Evolutionary conservation across 441 rosid species (phyloP), one percentile per base, ranked within the genome.

Genomic region (Pelargonium citronellum): DNA sequence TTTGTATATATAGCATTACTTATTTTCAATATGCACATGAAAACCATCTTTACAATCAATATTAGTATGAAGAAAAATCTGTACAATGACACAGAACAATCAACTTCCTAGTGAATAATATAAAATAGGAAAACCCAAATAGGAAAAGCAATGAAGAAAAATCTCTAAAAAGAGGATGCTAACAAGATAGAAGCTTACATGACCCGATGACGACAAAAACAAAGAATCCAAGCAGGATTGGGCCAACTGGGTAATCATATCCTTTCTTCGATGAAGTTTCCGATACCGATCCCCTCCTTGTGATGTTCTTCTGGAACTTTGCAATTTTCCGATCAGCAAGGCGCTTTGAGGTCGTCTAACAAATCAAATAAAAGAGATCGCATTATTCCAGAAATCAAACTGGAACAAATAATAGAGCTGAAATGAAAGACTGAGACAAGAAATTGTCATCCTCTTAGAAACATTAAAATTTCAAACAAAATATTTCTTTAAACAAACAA

Each of bases 171-270:
- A 12, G 24, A 44, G 4, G 12, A 24, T 0, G 69, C 1, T 12
- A 68, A 49, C 11, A 41, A 7, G 53, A 43, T 16, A 67, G 44
- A 64, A 51, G 49, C 72, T 16, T 79, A 79, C 85, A 77, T 73
- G 81, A 81, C 46, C 84, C 84, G 9, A 78, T 53, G 4, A 77
- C 81, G 44, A 79, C 83, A 22, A 82, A 82, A 70, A 79, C 64
- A 7, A 79, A 69, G 77, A 82, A 71, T 1, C 77, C 83, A 0
- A 79, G 77, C 47, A 82, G 55, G 63, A 82, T 67, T 2, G 77
- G 80, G 12, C 80, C 85, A 13, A 82, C 68, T 5, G 81, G 78
- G 62, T 71, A 71, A 49, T 77, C 78, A 57, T 67, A 47, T 51
- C 75, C 81, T 67, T 82, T 77, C 75, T 73, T 77, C 12, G 43